Percentiles rank a stretch among this genome's conserved stretches.
Evolutionary conservation across 192 early-diverging fungal species (phyloP).

Genomic region (Chytriomyces sp.): DNA sequence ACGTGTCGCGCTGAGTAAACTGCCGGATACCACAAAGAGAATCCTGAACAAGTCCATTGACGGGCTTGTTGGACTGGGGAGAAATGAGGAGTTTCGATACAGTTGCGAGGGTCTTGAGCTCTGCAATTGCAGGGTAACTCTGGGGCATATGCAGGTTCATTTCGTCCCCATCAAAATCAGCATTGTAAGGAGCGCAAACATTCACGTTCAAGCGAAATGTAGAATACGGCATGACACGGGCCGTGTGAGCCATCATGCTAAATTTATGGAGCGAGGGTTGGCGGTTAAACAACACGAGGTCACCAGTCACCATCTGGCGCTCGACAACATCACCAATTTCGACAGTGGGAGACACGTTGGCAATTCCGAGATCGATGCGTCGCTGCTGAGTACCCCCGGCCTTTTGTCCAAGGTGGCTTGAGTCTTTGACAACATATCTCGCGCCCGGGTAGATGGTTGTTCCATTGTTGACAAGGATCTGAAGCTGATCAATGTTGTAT

Average conservation of each 20-base stretch:
- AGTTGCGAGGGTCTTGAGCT: too few relatives aligned
- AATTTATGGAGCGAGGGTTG: conserved; percentile 98
- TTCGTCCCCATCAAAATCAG: conserved; percentile 99
- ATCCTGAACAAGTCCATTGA: conserved; percentile 90
- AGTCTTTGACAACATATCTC: conserved; percentile 69
- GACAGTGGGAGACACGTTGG: conserved; percentile 47
- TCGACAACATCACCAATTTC: conserved; percentile 94
- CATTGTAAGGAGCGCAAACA: conserved; percentile 99
- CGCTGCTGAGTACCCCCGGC: conserved; percentile 11
- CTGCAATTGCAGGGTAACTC: too few relatives aligned
- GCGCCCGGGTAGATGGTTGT: conserved; percentile 90
- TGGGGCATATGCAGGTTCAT: conserved; percentile 76
- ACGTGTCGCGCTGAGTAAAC: neutral
- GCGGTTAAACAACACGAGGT: conserved; percentile 97
- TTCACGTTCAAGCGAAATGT: conserved; percentile 99
- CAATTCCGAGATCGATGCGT: neutral
- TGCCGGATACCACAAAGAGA: neutral
- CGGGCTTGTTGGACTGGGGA: conserved; percentile 99
- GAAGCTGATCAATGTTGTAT: conserved; percentile 84
- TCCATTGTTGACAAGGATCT: conserved; percentile 80
- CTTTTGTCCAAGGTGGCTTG: conserved; percentile 42
- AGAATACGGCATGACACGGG: conserved; percentile 89
- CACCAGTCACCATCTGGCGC: conserved; percentile 89
- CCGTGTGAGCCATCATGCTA: conserved; percentile 96
- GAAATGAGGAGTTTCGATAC: conserved; percentile 89